Evolutionary conservation across 2,329 filamentous ascomycete genomes (phyloP).

Genomic region (Diaporthe sp.): DNA sequence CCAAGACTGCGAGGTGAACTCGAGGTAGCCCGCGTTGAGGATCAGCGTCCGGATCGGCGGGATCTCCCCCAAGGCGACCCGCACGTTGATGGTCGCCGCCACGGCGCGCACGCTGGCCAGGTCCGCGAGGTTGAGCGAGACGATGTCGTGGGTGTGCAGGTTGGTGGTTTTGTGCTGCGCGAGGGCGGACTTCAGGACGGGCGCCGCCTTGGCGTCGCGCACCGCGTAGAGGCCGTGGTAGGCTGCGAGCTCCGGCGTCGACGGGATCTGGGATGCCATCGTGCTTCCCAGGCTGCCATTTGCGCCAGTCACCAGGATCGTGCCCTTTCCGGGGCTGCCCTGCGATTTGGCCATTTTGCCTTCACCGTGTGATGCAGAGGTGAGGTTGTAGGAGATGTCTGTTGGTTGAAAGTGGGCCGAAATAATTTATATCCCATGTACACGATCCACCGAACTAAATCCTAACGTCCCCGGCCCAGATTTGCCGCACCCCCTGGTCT

Average conservation of each 20-base stretch:
- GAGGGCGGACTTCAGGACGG: conserved; percentile 48
- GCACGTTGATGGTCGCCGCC: conserved; percentile 49
- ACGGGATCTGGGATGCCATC: conserved; percentile 50
- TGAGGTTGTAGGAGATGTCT: not conserved
- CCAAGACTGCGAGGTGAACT: conserved; percentile 45
- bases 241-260: conserved; percentile 48
- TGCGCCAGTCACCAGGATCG: conserved; percentile 49
- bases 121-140: conserved; percentile 52
- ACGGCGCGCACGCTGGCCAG: conserved; percentile 48
- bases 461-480: too few species aligned
- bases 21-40: conserved; percentile 51
- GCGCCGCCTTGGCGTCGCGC: conserved; percentile 51
- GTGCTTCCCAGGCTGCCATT: conserved; percentile 57
- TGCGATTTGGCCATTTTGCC: not conserved
- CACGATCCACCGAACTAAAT: not conserved
- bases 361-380: not conserved
- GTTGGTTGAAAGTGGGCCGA: not conserved
- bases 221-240: conserved; percentile 56
- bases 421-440: not conserved
- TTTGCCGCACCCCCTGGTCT: too few species aligned
- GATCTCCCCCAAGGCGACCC: conserved; percentile 50
- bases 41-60: conserved; percentile 57
- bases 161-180: conserved; percentile 29
- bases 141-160: conserved; percentile 50
- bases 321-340: too few species aligned